A percentile compares a stretch with the other conserved stretches of the same genome.
These are phyloP conservation scores for Colletotrichum gigasporum DNA, from an alignment of 2,329 filamentous ascomycete species.

Conservation along the genomic window DNA sequence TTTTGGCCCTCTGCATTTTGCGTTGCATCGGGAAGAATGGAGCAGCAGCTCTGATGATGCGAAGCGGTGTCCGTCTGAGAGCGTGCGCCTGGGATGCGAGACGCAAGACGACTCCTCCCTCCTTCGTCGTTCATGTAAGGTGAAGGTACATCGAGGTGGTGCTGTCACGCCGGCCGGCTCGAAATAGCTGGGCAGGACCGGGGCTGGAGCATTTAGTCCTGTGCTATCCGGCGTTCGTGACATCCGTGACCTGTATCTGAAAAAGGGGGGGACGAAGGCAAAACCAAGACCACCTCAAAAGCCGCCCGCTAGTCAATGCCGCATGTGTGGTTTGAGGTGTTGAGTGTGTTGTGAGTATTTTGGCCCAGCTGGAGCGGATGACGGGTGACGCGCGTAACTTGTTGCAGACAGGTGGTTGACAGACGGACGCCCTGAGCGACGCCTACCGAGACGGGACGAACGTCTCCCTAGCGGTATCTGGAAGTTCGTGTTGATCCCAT, in stretches of 20 bases:
- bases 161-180: background rate
- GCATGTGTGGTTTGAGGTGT: slow-evolving; percentile 5
- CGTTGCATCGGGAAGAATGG: slow-evolving; percentile 26
- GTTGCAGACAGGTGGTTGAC: slow-evolving; percentile 26
- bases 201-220: slow-evolving; percentile 18
- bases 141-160: background rate
- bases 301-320: slow-evolving; percentile 6
- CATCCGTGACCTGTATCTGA: slow-evolving; percentile 1
- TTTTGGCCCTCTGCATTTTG: slow-evolving; percentile 10
- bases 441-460: slow-evolving; percentile 30
- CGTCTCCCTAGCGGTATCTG: slow-evolving; percentile 25
- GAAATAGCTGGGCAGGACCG: slow-evolving; percentile 4
- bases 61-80: slow-evolving; percentile 21
- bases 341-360: slow-evolving; percentile 3
- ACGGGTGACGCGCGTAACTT: slow-evolving; percentile 27
- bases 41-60: slow-evolving; percentile 16
- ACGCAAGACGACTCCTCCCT: slow-evolving; percentile 5
- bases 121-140: background rate
- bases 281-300: background rate
- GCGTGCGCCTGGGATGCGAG: slow-evolving; percentile 7
- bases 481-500: slow-evolving; percentile 14
- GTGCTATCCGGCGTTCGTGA: background rate
- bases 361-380: slow-evolving; percentile 20
- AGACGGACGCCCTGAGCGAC: slow-evolving; percentile 17
- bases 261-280: background rate